These are phyloP conservation scores for Pyrenula massariospora DNA, from an alignment of 495 filamentous ascomycete species.

Conservation along the genomic window DNA sequence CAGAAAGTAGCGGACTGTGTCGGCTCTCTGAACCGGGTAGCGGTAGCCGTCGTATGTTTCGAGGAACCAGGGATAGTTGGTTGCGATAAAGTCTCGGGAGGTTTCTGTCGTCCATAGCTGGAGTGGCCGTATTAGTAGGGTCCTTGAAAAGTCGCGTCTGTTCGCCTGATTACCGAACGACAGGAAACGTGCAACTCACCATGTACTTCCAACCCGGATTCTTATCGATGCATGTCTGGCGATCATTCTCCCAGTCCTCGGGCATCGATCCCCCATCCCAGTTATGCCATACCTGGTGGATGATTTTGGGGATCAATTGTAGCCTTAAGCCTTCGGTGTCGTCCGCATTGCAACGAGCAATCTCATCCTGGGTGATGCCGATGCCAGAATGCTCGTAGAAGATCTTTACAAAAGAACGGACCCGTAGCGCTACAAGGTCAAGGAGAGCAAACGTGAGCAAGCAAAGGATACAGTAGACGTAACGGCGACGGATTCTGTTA, in stretches of 20 bases:
- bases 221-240: constrained; percentile 2
- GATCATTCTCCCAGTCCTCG: constrained; percentile 3
- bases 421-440: no score
- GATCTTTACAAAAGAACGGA: constrained; percentile 17
- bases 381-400: constrained; percentile 27
- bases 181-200: no score
- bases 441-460: no score
- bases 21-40: constrained; percentile 58
- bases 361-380: constrained; percentile 25
- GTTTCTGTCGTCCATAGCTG: constrained; percentile 56
- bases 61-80: constrained; percentile 58
- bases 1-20: constrained; percentile 61
- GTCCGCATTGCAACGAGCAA: background rate
- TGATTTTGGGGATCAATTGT: constrained; percentile 3
- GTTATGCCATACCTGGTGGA: constrained; percentile 3
- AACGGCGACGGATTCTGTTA: no score
- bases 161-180: no score
- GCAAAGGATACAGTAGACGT: no score
- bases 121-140: no score
- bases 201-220: constrained; percentile 6
- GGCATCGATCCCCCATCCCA: constrained; percentile 3
- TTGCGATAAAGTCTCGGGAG: constrained; percentile 45
- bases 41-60: constrained; percentile 54
- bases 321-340: background rate
- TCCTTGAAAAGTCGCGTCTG: background rate